These are phyloP conservation scores for Nidularia pulvinata DNA, from an alignment of 768 basidiomycete genomes.

Conservation along the genomic window DNA sequence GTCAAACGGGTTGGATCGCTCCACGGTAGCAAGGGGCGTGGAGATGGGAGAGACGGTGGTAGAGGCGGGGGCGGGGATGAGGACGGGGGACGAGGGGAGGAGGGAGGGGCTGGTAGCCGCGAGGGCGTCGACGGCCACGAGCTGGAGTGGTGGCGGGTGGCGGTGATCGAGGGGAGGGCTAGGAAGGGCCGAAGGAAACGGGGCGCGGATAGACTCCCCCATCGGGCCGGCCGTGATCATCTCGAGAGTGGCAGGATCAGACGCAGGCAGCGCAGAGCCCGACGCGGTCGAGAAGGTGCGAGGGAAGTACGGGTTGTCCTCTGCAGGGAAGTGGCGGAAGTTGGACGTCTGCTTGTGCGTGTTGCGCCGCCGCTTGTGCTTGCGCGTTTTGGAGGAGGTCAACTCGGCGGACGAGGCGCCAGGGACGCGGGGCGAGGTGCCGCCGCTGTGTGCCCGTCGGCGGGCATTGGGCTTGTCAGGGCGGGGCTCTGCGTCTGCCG, in stretches of 20 bases:
- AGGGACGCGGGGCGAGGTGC: neutral
- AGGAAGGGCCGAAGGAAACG: slow-evolving; percentile 3
- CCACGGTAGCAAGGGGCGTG: neutral
- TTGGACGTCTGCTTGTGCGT: slow-evolving; percentile 13
- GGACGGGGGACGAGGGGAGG: slow-evolving; percentile 4
- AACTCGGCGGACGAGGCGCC: slow-evolving; percentile 7
- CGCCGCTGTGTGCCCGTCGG: neutral
- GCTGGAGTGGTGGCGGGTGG: slow-evolving; percentile 6
- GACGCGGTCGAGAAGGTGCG: slow-evolving; percentile 15
- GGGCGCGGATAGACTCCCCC: slow-evolving; percentile 9
- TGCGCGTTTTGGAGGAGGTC: slow-evolving; percentile 3
- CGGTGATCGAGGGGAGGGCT: neutral
- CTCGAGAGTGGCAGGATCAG: slow-evolving; percentile 3
- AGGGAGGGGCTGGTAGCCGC: slow-evolving; percentile 7
- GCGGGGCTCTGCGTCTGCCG: neutral
- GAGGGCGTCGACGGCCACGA: slow-evolving; percentile 7
- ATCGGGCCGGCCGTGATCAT: slow-evolving; percentile 11
- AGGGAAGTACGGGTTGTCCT: slow-evolving; percentile 14
- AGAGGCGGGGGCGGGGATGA: slow-evolving; percentile 3
- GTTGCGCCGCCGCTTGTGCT: slow-evolving; percentile 5
- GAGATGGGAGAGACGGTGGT: neutral
- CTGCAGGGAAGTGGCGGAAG: slow-evolving; percentile 30
- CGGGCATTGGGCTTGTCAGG: neutral
- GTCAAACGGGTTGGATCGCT: too few species aligned
- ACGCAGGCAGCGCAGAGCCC: slow-evolving; percentile 4